Conservation (phyloP, 805 yeast genomes). For the Schwanniomyces yamadae region DNA sequence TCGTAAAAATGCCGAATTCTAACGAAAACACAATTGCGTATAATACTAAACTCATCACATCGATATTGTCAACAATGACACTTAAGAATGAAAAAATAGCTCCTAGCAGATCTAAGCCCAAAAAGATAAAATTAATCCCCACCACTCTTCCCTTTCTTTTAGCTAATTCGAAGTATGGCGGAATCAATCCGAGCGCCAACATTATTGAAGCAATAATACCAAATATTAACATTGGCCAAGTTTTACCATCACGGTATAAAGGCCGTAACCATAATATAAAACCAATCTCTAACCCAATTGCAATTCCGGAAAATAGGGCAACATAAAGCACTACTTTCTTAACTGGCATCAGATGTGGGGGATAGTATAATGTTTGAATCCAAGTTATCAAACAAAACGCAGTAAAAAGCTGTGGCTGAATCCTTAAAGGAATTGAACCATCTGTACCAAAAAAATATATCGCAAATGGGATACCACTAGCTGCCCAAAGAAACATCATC, state of each 20-base stretch:
- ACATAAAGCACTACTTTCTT: conserved; percentile 37
- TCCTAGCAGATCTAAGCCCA: conserved; percentile 74
- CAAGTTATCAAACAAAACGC: conserved; percentile 68
- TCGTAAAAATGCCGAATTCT: conserved; percentile 73
- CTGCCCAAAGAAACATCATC: conserved; percentile 82
- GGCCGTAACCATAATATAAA: conserved; percentile 69
- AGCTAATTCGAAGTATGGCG: conserved; percentile 83
- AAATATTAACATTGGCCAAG: conserved; percentile 78
- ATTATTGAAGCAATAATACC: conserved; percentile 79
- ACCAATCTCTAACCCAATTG: conserved; percentile 66
- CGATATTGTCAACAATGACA: conserved; percentile 57
- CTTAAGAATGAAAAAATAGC: conserved; percentile 72
- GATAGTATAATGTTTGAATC: conserved; percentile 60
- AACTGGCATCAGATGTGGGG: conserved; percentile 52
- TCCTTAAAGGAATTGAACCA: conserved; percentile 72
- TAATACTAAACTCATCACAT: conserved; percentile 75
- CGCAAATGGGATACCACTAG: conserved; percentile 78
- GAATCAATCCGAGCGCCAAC: conserved; percentile 75
- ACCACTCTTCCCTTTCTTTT: conserved; percentile 81
- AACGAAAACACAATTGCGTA: conserved; percentile 70
- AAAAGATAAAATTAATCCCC: conserved; percentile 82
- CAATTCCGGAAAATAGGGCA: conserved; percentile 37
- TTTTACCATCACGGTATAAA: conserved; percentile 45
- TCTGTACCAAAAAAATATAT: conserved; percentile 75
- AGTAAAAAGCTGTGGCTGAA: conserved; percentile 87